Conservation (phyloP, 164 flowering plant species). For the Magnolia kwangsiensis region DNA sequence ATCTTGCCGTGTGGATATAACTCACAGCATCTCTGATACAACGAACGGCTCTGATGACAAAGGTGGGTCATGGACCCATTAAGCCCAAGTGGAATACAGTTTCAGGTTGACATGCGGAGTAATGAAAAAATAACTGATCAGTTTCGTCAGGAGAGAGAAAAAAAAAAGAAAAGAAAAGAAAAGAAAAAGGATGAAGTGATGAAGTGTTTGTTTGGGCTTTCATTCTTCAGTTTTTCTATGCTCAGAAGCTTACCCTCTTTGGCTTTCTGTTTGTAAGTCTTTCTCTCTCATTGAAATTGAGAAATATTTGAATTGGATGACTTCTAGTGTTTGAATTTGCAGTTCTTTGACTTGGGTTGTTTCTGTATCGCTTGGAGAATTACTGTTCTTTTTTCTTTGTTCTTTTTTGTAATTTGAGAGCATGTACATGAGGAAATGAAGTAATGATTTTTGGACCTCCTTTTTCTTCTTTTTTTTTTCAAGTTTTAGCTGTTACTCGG, state of each 20-base stretch:
- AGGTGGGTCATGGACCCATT: neutral
- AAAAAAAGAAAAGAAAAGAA: neutral
- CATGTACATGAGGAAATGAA: neutral
- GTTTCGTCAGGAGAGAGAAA: neutral
- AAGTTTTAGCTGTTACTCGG: neutral
- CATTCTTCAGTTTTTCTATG: neutral
- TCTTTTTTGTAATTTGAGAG: neutral
- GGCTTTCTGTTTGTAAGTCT: neutral
- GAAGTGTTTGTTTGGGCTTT: neutral
- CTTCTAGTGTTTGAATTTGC: neutral
- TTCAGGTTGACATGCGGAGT: neutral
- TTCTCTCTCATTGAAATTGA: neutral
- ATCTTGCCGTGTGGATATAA: too few species aligned
- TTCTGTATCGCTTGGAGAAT: neutral
- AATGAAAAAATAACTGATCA: neutral
- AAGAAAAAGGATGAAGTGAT: neutral
- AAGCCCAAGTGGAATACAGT: neutral
- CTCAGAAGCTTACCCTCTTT: neutral
- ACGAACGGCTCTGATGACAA: too few species aligned
- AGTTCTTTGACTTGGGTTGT: neutral
- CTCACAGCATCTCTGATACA: too few species aligned
- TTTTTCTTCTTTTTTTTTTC: neutral
- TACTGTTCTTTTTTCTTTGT: neutral
- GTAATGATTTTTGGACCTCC: neutral
- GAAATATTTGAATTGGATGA: neutral